These are phyloP conservation scores for Scalesia atractyloides DNA, from an alignment of 129 eudicot genomes.

Conservation along the genomic window DNA sequence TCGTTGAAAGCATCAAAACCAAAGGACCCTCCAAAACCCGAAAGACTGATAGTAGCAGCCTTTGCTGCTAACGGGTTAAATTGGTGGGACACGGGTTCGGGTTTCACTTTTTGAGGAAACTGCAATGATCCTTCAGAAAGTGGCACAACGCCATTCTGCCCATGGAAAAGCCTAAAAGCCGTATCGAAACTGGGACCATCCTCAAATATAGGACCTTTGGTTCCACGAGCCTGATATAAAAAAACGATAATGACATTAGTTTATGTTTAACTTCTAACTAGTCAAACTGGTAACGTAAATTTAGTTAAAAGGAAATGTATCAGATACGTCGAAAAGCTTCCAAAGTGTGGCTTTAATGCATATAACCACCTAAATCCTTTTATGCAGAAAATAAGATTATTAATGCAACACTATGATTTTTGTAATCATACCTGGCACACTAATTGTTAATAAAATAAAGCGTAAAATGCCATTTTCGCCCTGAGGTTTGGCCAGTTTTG, in stretches of 20 bases:
- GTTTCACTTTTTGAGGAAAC: conserved; percentile 45
- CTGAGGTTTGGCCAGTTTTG: too few relatives aligned
- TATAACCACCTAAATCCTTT: too few relatives aligned
- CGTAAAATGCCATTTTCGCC: too few relatives aligned
- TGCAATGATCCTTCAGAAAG: conserved; percentile 66
- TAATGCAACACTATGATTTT: too few relatives aligned
- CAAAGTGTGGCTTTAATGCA: too few relatives aligned
- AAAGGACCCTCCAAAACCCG: conserved; percentile 69
- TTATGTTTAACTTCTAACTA: background rate
- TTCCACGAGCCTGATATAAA: conserved; percentile 50
- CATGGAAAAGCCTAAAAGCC: conserved; percentile 95
- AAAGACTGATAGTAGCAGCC: conserved; percentile 93
- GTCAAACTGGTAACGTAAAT: background rate
- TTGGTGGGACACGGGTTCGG: conserved; percentile 52
- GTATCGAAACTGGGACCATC: conserved; percentile 96
- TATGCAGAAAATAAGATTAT: too few relatives aligned
- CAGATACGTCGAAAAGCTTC: background rate
- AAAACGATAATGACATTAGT: background rate
- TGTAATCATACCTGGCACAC: too few relatives aligned
- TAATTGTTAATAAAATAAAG: too few relatives aligned
- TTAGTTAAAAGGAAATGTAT: background rate
- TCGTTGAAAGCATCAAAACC: conserved; percentile 80
- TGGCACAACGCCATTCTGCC: conserved; percentile 92
- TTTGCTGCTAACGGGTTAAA: conserved; percentile 96
- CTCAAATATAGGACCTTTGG: conserved; percentile 94